Conservation (phyloP, 352 stramenopile genomes). For the Globisporangium camurandrum region DNA sequence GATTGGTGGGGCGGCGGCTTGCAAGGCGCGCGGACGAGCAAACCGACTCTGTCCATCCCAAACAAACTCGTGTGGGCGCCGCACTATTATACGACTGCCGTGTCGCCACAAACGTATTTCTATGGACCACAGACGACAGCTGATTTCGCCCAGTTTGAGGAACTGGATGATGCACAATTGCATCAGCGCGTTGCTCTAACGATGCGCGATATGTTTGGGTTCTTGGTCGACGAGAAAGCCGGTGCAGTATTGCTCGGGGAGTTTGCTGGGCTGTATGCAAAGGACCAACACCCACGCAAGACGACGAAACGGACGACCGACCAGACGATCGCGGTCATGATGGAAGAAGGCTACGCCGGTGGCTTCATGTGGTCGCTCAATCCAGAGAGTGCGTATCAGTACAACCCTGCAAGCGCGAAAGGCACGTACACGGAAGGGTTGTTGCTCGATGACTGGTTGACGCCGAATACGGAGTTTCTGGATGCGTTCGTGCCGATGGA, state of each 20-base stretch:
- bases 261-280: conserved; percentile 65
- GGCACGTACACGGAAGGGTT: conserved; percentile 65
- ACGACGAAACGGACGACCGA: conserved; percentile 74
- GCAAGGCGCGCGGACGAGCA: conserved; percentile 37
- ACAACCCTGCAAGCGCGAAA: conserved; percentile 53
- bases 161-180: conserved; percentile 50
- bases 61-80: conserved; percentile 81
- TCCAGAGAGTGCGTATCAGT: conserved; percentile 68
- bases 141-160: conserved; percentile 47
- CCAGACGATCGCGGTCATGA: conserved; percentile 56
- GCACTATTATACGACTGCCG: conserved; percentile 79
- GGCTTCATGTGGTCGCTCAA: conserved; percentile 85
- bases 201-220: conserved; percentile 78
- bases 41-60: conserved; percentile 39
- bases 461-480: conserved; percentile 61
- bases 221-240: conserved; percentile 36
- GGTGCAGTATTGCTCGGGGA: conserved; percentile 63
- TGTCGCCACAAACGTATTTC: conserved; percentile 67
- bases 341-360: conserved; percentile 53
- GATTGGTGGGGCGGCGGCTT: conserved; percentile 78
- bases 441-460: conserved; percentile 70
- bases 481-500: conserved; percentile 64
- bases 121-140: conserved; percentile 45
- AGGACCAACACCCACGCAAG: conserved; percentile 52
- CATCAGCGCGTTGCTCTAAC: conserved; percentile 36